Percentiles rank a stretch among this genome's conserved stretches.
These are phyloP conservation scores for Elongisporangium anandrum DNA, from an alignment of 352 stramenopile species.

Conservation along the genomic window DNA sequence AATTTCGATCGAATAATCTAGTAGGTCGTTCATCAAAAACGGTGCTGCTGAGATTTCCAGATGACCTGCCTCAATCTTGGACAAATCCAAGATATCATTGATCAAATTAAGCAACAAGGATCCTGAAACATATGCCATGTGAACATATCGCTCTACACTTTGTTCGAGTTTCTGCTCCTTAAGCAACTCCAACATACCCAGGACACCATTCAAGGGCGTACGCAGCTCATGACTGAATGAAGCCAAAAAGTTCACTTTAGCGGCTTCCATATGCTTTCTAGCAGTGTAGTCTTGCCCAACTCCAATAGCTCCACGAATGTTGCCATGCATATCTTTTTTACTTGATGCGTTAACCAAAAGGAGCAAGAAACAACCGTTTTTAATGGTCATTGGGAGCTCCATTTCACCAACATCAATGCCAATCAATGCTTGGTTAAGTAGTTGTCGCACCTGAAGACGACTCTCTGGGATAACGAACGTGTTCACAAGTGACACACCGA, in stretches of 20 bases:
- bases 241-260: conserved; percentile 84
- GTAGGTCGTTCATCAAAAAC: conserved; percentile 75
- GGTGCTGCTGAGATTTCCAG: conserved; percentile 84
- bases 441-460: conserved; percentile 56
- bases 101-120: conserved; percentile 89
- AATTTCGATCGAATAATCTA: conserved; percentile 88
- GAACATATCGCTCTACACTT: conserved; percentile 63
- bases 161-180: conserved; percentile 75
- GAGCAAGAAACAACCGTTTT: conserved; percentile 57
- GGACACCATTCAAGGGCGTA: conserved; percentile 75
- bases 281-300: conserved; percentile 92
- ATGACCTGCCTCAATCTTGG: conserved; percentile 91
- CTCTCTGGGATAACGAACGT: conserved; percentile 78
- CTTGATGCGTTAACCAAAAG: conserved; percentile 79
- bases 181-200: conserved; percentile 80
- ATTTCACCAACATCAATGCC: conserved; percentile 88
- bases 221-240: conserved; percentile 84
- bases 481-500: conserved; percentile 70
- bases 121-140: conserved; percentile 84
- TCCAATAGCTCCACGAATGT: conserved; percentile 90
- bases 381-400: conserved; percentile 83
- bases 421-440: conserved; percentile 77
- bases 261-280: conserved; percentile 81
- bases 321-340: conserved; percentile 89
- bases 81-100: conserved; percentile 91